These are phyloP conservation scores for Trifolium pratense DNA, from an alignment of 306 rosid genomes.

Conservation along the genomic window DNA sequence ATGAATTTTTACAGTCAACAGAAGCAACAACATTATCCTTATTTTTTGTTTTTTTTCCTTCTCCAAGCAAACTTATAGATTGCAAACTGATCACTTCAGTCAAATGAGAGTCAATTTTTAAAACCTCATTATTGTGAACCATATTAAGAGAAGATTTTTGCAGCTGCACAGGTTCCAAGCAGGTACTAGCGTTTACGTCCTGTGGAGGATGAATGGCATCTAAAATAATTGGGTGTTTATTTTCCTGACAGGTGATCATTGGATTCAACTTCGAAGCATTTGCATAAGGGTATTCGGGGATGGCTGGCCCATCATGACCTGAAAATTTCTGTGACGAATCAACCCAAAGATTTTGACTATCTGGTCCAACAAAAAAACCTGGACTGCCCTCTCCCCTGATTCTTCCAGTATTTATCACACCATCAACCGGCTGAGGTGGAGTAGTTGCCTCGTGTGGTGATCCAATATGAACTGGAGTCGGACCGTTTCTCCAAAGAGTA, in stretches of 20 bases:
- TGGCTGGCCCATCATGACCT: conserved; percentile 62
- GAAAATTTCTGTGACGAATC: conserved; percentile 71
- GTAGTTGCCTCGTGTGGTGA: conserved; percentile 65
- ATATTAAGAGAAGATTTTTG: conserved; percentile 49
- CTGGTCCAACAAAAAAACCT: conserved; percentile 59
- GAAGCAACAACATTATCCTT: conserved; percentile 45
- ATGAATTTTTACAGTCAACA: conserved; percentile 46
- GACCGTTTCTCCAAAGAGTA: conserved; percentile 69
- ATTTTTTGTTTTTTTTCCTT: conserved; percentile 45
- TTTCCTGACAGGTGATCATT: conserved; percentile 54
- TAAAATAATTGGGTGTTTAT: conserved; percentile 42
- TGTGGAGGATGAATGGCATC: conserved; percentile 50
- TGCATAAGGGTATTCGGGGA: conserved; percentile 59
- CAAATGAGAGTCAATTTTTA: conserved; percentile 36
- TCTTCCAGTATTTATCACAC: conserved; percentile 63
- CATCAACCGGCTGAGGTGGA: conserved; percentile 62
- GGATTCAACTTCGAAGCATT: conserved; percentile 58
- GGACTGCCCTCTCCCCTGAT: conserved; percentile 73
- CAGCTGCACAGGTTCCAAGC: conserved; percentile 45
- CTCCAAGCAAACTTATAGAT: conserved; percentile 45
- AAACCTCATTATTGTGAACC: conserved; percentile 47
- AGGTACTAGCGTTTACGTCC: conserved; percentile 43
- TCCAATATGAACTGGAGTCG: conserved; percentile 58
- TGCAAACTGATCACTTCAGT: conserved; percentile 50
- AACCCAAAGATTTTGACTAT: conserved; percentile 64